phyloP scores from a whole-genome alignment of 73 alveolate species.

The Paramecium sonneborni region DNA sequence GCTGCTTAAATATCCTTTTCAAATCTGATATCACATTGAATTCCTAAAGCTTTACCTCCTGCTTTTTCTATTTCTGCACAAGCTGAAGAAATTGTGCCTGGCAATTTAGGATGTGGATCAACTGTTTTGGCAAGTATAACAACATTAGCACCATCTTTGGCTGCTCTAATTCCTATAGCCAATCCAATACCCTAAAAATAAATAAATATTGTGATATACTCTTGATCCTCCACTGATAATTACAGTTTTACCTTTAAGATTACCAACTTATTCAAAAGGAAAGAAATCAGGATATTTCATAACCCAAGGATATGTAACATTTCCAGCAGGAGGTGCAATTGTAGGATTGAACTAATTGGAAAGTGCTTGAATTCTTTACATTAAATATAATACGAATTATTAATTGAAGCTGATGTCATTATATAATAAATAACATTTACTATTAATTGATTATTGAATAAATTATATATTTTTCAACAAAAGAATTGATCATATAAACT shows the following conservation, averaged over 20 bases:
- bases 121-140: constrained; percentile 90
- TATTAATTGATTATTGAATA: neutral
- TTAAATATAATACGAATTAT: neutral
- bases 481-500: constrained; percentile 90
- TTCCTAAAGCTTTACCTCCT: constrained; percentile 85
- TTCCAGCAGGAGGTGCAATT: neutral
- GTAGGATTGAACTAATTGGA: neutral
- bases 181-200: constrained; percentile 78
- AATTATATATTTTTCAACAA: constrained; percentile 35
- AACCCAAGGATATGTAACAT: constrained; percentile 47
- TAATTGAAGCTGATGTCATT: neutral
- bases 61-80: constrained; percentile 83
- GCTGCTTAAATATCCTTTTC: constrained; percentile 85
- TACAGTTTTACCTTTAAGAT: constrained; percentile 83
- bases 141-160: constrained; percentile 90
- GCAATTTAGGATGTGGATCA: constrained; percentile 84
- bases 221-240: constrained; percentile 91
- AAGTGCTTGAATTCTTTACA: neutral
- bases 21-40: constrained; percentile 86
- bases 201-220: constrained; percentile 44
- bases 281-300: neutral
- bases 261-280: constrained; percentile 62
- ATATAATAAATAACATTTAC: neutral
- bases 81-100: constrained; percentile 89
- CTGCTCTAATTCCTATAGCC: constrained; percentile 86